Conservation (phyloP, 768 basidiomycete genomes). For the Kwoniella shandongensis region DNA sequence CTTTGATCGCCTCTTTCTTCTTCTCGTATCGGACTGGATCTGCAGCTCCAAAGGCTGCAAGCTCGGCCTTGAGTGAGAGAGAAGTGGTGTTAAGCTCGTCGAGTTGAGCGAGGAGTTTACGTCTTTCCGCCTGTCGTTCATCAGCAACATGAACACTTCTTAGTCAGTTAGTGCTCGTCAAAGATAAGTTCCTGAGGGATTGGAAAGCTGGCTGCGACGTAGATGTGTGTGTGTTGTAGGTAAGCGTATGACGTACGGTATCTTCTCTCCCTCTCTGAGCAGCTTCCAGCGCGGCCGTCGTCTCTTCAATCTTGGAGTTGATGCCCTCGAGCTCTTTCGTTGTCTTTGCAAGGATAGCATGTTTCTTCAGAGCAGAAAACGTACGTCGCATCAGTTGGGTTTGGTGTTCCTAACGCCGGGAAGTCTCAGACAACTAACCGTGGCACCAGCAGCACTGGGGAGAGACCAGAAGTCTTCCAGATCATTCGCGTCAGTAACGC, state of each 20-base stretch:
- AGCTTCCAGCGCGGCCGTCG: slow-evolving; percentile 61
- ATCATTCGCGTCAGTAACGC: no score
- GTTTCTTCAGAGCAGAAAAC: slow-evolving; percentile 32
- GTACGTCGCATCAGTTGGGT: no score
- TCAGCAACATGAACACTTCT: slow-evolving; percentile 1
- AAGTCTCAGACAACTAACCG: slow-evolving; percentile 60
- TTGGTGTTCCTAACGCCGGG: background rate
- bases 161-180: background rate
- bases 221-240: background rate
- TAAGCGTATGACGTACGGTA: slow-evolving; percentile 54
- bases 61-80: slow-evolving; percentile 64
- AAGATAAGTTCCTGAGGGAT: background rate
- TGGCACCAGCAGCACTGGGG: slow-evolving; percentile 79
- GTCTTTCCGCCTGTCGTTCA: slow-evolving; percentile 61
- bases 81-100: slow-evolving; percentile 59
- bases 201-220: no score
- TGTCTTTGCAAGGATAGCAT: slow-evolving; percentile 42
- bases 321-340: slow-evolving; percentile 40
- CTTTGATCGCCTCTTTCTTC: slow-evolving; percentile 66
- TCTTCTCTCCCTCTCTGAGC: slow-evolving; percentile 59
- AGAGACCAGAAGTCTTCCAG: slow-evolving; percentile 88
- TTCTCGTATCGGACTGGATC: slow-evolving; percentile 80
- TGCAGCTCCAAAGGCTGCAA: slow-evolving; percentile 74
- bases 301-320: slow-evolving; percentile 28
- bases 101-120: slow-evolving; percentile 60